These are phyloP conservation scores for Sarcomyxa edulis DNA, from an alignment of 768 basidiomycete genomes.

Conservation along the genomic window DNA sequence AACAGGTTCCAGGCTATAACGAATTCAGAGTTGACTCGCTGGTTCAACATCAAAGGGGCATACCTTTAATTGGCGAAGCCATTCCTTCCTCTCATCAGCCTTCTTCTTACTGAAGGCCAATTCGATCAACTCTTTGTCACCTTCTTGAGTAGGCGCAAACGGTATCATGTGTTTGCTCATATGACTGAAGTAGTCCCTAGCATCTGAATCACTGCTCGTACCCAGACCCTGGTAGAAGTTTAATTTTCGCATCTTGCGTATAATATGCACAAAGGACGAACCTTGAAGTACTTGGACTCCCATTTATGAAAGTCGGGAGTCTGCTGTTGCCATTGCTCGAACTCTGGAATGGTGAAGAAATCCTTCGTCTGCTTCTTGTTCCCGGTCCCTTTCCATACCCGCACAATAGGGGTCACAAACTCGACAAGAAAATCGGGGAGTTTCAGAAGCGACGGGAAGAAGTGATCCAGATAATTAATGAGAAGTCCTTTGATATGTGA, in stretches of 20 bases:
- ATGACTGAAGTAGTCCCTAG: conserved; percentile 86
- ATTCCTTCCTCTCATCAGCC: conserved; percentile 96
- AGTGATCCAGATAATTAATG: conserved; percentile 97
- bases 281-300: conserved; percentile 97
- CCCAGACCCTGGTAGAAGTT: conserved; percentile 77
- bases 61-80: conserved; percentile 91
- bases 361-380: conserved; percentile 76
- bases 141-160: conserved; percentile 74
- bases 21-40: conserved; percentile 2
- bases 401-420: conserved; percentile 97
- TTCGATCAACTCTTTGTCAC: conserved; percentile 87
- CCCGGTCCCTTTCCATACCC: conserved; percentile 49
- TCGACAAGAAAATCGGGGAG: conserved; percentile 92
- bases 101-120: conserved; percentile 99
- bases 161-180: conserved; percentile 95
- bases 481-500: conserved; percentile 99
- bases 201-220: conserved; percentile 85
- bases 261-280: conserved; percentile 23
- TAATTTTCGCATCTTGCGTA: too few species aligned
- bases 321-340: conserved; percentile 83
- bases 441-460: conserved; percentile 90
- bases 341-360: conserved; percentile 98
- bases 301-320: conserved; percentile 77
- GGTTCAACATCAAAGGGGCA: background rate
- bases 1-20: conserved; percentile 81